Percentiles rank a stretch among this genome's conserved stretches.
phyloP scores from a whole-genome alignment of 805 yeast genomes.

The Pichia manshurica region DNA sequence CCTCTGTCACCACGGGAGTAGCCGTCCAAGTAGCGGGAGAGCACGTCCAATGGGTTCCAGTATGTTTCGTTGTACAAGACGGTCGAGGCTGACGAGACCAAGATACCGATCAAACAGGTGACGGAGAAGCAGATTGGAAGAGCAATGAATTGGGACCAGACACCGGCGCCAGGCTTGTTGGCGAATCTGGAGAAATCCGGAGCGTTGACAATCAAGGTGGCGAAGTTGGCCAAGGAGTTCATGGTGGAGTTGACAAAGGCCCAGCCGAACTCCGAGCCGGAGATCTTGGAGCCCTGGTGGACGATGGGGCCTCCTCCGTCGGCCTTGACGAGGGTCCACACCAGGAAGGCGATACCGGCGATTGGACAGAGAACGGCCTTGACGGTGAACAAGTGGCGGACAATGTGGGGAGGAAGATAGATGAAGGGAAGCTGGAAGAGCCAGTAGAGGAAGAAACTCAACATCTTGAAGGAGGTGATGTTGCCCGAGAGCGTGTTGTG shows the following conservation, averaged over 20 bases:
- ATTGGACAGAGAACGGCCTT: constrained; percentile 75
- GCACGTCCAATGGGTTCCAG: constrained; percentile 83
- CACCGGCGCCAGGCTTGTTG: constrained; percentile 43
- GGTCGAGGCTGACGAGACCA: constrained; percentile 75
- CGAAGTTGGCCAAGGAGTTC: constrained; percentile 81
- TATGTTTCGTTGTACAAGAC: constrained; percentile 59
- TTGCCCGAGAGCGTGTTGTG: constrained; percentile 51
- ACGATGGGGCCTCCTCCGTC: constrained; percentile 74
- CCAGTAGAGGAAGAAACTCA: constrained; percentile 81
- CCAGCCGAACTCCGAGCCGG: constrained; percentile 70
- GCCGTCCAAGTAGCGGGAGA: constrained; percentile 54
- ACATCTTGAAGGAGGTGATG: constrained; percentile 65
- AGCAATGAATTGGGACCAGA: constrained; percentile 55
- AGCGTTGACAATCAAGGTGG: constrained; percentile 81
- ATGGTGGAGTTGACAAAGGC: constrained; percentile 71
- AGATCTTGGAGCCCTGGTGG: constrained; percentile 45
- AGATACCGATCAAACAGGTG: constrained; percentile 79
- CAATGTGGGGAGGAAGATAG: constrained; percentile 74
- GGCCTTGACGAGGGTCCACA: constrained; percentile 81
- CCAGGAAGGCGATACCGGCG: constrained; percentile 76
- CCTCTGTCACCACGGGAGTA: constrained; percentile 58
- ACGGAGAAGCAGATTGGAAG: constrained; percentile 75
- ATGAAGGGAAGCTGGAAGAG: constrained; percentile 71
- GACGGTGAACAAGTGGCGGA: constrained; percentile 77
- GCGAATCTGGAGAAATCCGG: constrained; percentile 89